These are phyloP conservation scores for Aegilops longissima DNA, from an alignment of 176 grass and related monocot genomes.

Conservation along the genomic window DNA sequence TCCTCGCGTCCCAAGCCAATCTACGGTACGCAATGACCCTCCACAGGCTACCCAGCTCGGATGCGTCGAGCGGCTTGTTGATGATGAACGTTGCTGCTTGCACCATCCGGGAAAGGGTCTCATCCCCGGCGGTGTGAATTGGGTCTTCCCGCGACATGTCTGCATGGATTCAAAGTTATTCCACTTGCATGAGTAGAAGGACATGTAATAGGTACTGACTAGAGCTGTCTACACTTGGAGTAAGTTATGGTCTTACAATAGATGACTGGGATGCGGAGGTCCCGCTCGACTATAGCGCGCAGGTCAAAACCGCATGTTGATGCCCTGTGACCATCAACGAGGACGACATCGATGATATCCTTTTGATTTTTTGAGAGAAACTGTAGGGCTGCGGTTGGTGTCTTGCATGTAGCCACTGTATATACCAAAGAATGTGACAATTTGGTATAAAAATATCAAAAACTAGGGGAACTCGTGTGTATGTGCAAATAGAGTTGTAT, in stretches of 20 bases:
- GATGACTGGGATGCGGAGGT: slow-evolving; percentile 23
- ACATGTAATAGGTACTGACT: neutral
- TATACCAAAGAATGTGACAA: neutral
- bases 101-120: neutral
- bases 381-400: neutral
- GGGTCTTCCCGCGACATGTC: neutral
- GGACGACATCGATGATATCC: neutral
- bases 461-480: neutral
- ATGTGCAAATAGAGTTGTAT: neutral
- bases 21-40: neutral
- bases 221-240: too few species aligned
- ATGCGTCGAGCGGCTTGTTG: neutral
- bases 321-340: neutral
- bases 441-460: neutral
- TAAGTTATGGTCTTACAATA: slow-evolving; percentile 12
- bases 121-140: neutral
- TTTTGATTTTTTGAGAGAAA: neutral
- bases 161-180: neutral
- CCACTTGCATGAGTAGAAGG: neutral
- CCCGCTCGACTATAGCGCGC: neutral
- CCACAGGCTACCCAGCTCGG: neutral
- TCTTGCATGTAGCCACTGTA: slow-evolving; percentile 8
- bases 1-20: neutral
- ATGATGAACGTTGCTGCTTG: neutral
- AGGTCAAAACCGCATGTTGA: slow-evolving; percentile 26